phyloP scores from a whole-genome alignment of 2,329 filamentous ascomycete genomes.

The Hypoxylon sp. region DNA sequence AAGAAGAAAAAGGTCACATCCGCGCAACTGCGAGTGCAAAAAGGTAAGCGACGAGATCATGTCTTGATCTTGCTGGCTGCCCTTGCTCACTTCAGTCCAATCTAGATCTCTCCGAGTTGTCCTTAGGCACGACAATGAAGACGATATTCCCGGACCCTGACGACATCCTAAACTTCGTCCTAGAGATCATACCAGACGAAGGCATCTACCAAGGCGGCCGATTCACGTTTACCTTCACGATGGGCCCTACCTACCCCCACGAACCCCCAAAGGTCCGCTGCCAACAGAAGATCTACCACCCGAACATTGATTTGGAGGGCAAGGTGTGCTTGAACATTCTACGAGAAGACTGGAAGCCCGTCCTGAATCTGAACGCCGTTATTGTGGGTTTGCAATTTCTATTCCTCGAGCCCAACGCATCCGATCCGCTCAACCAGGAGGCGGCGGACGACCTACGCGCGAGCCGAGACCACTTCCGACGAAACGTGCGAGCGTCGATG shows the following conservation, averaged over 20 bases:
- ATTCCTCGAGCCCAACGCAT: conserved; percentile 96
- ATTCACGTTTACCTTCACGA: conserved; percentile 90
- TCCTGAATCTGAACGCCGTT: conserved; percentile 94
- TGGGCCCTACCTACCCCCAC: conserved; percentile 95
- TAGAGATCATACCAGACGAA: conserved; percentile 86
- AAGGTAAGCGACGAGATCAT: conserved; percentile 67
- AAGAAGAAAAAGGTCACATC: conserved; percentile 99
- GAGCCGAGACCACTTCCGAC: conserved; percentile 88
- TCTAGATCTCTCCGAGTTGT: conserved; percentile 83
- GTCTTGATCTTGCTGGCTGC: background rate
- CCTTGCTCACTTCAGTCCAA: background rate
- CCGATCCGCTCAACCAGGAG: conserved; percentile 98
- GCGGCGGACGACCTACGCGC: conserved; percentile 89
- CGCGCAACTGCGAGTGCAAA: conserved; percentile 93
- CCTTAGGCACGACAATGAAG: conserved; percentile 80
- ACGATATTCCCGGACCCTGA: conserved; percentile 83
- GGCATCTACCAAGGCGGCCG: conserved; percentile 85
- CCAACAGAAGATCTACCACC: conserved; percentile 98
- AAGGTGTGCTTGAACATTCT: conserved; percentile 98
- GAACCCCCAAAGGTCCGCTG: conserved; percentile 98
- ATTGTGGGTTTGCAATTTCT: conserved; percentile 95
- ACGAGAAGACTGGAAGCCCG: conserved; percentile 98
- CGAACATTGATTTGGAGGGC: conserved; percentile 96
- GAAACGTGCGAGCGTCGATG: conserved; percentile 89
- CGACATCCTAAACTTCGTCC: conserved; percentile 84